Evolutionary conservation across 2,329 filamentous ascomycete genomes (phyloP).

Genomic region (Ustulina deusta): DNA sequence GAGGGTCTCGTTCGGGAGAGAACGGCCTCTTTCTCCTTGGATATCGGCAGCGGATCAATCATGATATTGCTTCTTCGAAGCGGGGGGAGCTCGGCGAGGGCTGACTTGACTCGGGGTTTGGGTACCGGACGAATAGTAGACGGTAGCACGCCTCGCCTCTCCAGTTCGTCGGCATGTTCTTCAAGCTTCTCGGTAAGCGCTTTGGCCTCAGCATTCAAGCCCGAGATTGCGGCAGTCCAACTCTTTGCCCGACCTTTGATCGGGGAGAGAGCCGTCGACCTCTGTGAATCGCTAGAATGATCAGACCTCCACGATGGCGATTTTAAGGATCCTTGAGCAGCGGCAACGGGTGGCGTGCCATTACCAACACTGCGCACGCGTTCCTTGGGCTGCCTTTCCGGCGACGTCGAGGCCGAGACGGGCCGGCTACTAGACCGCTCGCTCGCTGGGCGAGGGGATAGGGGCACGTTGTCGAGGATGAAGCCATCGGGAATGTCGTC

Average conservation of each 20-base stretch:
- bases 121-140: slow-evolving; percentile 47
- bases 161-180: slow-evolving; percentile 75
- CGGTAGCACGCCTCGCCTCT: slow-evolving; percentile 57
- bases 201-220: slow-evolving; percentile 78
- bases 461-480: slow-evolving; percentile 83
- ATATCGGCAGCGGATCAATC: slow-evolving; percentile 85
- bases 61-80: slow-evolving; percentile 81
- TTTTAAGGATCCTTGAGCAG: slow-evolving; percentile 70
- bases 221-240: slow-evolving; percentile 77
- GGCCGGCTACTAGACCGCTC: slow-evolving; percentile 67
- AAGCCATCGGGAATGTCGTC: slow-evolving; percentile 82
- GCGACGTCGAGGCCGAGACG: slow-evolving; percentile 65
- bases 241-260: slow-evolving; percentile 73
- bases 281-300: slow-evolving; percentile 51
- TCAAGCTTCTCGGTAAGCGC: slow-evolving; percentile 84
- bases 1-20: slow-evolving; percentile 83
- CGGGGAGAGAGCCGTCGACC: slow-evolving; percentile 55
- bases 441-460: slow-evolving; percentile 75
- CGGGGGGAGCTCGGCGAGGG: slow-evolving; percentile 77
- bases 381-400: slow-evolving; percentile 64
- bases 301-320: slow-evolving; percentile 68
- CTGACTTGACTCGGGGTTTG: slow-evolving; percentile 70
- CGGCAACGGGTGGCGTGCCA: slow-evolving; percentile 70
- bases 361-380: slow-evolving; percentile 70
- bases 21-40: slow-evolving; percentile 87